Evolutionary conservation across 2,329 filamentous ascomycete species (phyloP).

Genomic region (Thermomyces lanuginosus): DNA sequence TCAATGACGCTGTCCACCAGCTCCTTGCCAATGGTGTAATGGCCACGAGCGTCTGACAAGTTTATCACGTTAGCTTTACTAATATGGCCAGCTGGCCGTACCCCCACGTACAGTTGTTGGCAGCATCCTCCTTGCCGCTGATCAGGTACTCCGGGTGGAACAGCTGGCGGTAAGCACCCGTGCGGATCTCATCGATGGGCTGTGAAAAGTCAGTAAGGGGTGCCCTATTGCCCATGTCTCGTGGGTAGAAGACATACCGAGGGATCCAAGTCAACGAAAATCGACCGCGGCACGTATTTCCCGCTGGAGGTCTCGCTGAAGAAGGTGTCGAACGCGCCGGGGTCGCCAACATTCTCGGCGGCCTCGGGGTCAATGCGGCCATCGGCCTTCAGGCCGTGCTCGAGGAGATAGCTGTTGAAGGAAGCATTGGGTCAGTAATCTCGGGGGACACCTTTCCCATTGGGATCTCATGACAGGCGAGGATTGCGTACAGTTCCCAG

Average conservation of each 20-base stretch:
- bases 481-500: constrained; percentile 46
- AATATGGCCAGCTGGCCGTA: background rate
- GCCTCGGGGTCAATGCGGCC: constrained; percentile 42
- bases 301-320: constrained; percentile 48
- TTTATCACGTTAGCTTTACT: constrained; percentile 8
- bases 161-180: constrained; percentile 44
- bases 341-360: constrained; percentile 32
- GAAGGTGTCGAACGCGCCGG: constrained; percentile 48
- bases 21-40: constrained; percentile 55
- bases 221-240: background rate
- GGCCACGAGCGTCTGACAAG: constrained; percentile 45
- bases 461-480: constrained; percentile 4
- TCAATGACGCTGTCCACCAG: constrained; percentile 48
- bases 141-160: constrained; percentile 52
- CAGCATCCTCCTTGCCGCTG: constrained; percentile 52
- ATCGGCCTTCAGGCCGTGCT: constrained; percentile 47
- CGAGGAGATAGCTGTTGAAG: constrained; percentile 42
- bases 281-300: constrained; percentile 52
- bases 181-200: constrained; percentile 52
- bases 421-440: constrained; percentile 3
- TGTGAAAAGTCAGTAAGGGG: constrained; percentile 13
- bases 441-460: background rate
- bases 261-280: constrained; percentile 51
- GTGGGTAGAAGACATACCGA: constrained; percentile 29
- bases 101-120: constrained; percentile 44